Percentiles rank a stretch among this genome's conserved stretches.
Evolutionary conservation across 345 rosid species (phyloP).

Genomic region (Leavenworthia alabamica): DNA sequence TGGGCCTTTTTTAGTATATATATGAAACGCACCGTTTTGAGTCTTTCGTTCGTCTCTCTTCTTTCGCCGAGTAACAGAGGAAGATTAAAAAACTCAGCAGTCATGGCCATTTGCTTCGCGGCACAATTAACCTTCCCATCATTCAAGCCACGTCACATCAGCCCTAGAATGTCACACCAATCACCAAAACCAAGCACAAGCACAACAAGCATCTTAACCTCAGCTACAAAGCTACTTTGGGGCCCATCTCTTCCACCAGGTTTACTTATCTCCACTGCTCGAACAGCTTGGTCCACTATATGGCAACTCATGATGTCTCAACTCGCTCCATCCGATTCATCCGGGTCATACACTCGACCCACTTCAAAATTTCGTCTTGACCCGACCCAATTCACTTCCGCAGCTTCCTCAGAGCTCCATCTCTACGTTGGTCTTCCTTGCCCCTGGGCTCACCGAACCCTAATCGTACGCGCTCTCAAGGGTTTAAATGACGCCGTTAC

Average conservation of each 20-base stretch:
- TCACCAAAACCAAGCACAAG: constrained; percentile 11
- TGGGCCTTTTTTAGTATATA: neutral
- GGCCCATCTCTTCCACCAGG: constrained; percentile 93
- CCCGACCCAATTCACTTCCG: constrained; percentile 30
- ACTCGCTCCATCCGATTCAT: constrained; percentile 78
- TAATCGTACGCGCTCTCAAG: constrained; percentile 72
- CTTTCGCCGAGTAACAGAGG: neutral
- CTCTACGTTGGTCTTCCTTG: constrained; percentile 91
- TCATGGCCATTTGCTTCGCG: constrained; percentile 25
- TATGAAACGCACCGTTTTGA: constrained; percentile 9
- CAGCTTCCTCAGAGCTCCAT: constrained; percentile 44
- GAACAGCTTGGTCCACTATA: constrained; percentile 62
- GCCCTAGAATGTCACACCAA: constrained; percentile 40
- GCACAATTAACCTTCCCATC: constrained; percentile 22
- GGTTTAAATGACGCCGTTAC: constrained; percentile 64
- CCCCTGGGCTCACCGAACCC: constrained; percentile 92
- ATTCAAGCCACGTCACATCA: constrained; percentile 12
- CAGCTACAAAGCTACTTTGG: constrained; percentile 63
- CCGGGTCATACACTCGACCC: constrained; percentile 79
- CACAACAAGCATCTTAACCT: constrained; percentile 33
- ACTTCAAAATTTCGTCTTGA: constrained; percentile 57
- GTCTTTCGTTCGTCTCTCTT: neutral
- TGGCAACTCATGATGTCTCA: constrained; percentile 94
- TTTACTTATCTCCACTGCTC: constrained; percentile 67
- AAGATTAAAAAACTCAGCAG: neutral